Percentiles rank a stretch among this genome's conserved stretches.
Evolutionary conservation across 768 basidiomycete genomes (phyloP).

Genomic region (Suillus plorans): DNA sequence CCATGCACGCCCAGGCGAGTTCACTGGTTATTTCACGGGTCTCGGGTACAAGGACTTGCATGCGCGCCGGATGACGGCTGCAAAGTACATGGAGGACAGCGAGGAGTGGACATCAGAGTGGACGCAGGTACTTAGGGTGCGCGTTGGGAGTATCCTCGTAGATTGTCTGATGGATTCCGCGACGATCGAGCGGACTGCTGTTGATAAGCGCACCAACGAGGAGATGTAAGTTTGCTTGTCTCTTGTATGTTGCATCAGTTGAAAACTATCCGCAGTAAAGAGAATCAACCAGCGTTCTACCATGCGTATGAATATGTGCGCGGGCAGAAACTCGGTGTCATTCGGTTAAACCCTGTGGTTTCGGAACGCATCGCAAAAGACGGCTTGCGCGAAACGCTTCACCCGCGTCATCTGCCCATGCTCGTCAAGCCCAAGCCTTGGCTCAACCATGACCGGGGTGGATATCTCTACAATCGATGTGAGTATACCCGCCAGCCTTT

Average conservation of each 20-base stretch:
- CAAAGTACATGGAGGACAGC: conserved; percentile 60
- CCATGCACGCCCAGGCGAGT: conserved; percentile 22
- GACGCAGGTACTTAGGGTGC: conserved; percentile 75
- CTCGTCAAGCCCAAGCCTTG: conserved; percentile 88
- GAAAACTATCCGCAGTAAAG: conserved; percentile 45
- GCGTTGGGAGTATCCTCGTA: conserved; percentile 80
- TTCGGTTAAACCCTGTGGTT: conserved; percentile 82
- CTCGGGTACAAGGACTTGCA: conserved; percentile 62
- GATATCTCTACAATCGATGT: conserved; percentile 81
- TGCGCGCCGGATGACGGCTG: conserved; percentile 63
- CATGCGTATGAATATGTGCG: conserved; percentile 92
- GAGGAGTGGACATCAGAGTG: conserved; percentile 81
- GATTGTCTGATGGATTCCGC: conserved; percentile 85
- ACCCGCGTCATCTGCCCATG: conserved; percentile 97
- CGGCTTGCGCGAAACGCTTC: conserved; percentile 63
- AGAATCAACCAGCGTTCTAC: conserved; percentile 86
- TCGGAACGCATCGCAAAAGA: conserved; percentile 78
- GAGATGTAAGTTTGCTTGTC: conserved; percentile 47
- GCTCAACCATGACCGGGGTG: conserved; percentile 74
- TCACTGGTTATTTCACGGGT: conserved; percentile 52
- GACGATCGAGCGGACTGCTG: conserved; percentile 60
- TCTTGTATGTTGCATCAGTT: conserved; percentile 6
- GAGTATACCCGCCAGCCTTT: conserved; percentile 21
- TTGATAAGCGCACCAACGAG: conserved; percentile 59
- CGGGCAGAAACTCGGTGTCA: conserved; percentile 92